Evolutionary conservation across 2,329 filamentous ascomycete genomes (phyloP).

Genomic region (Scortechinia acanthostroma): DNA sequence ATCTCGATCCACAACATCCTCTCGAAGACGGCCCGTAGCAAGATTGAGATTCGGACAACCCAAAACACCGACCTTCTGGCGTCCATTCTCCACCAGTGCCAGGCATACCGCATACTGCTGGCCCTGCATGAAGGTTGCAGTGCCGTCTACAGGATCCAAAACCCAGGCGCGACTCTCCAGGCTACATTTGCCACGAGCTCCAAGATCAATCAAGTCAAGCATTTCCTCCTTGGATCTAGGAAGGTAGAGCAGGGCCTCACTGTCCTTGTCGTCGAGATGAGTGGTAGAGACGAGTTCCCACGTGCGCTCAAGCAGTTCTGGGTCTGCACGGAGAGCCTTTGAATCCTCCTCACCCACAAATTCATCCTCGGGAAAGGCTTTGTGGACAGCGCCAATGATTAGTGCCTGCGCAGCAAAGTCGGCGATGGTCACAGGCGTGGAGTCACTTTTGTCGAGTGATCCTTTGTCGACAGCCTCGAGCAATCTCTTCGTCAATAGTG

Average conservation of each 20-base stretch:
- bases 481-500: slow-evolving; percentile 38
- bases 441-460: slow-evolving; percentile 41
- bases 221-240: slow-evolving; percentile 42
- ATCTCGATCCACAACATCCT: slow-evolving; percentile 28
- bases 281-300: slow-evolving; percentile 23
- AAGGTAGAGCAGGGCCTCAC: slow-evolving; percentile 15
- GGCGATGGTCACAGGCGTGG: slow-evolving; percentile 48
- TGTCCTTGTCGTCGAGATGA: background rate
- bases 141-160: slow-evolving; percentile 60
- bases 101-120: slow-evolving; percentile 58
- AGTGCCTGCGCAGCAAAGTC: slow-evolving; percentile 53
- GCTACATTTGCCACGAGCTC: slow-evolving; percentile 30
- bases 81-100: slow-evolving; percentile 46
- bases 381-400: slow-evolving; percentile 37
- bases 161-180: slow-evolving; percentile 43
- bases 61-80: slow-evolving; percentile 48
- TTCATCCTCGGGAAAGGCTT: slow-evolving; percentile 38
- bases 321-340: slow-evolving; percentile 31
- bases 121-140: slow-evolving; percentile 49
- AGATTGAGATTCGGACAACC: slow-evolving; percentile 54
- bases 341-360: slow-evolving; percentile 51
- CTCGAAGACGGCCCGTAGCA: slow-evolving; percentile 18
- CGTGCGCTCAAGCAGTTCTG: slow-evolving; percentile 32
- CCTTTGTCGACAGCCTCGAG: slow-evolving; percentile 38
- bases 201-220: slow-evolving; percentile 53